These are phyloP conservation scores for Geotrichum europaeum DNA, from an alignment of 1,139 yeast genomes.

Conservation along the genomic window DNA sequence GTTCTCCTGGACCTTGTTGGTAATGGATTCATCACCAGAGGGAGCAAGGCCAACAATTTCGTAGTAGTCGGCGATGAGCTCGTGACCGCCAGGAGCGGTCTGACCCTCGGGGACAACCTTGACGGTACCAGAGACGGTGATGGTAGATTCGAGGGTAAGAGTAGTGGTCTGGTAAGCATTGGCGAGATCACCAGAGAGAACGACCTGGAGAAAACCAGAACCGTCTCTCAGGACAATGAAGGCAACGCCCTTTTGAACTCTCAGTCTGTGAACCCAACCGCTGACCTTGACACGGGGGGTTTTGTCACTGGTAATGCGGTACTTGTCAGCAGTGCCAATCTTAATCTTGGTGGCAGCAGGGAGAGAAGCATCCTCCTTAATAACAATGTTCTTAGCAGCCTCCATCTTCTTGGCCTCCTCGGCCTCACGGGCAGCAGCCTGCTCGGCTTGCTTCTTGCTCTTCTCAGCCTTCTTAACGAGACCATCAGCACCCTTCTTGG, in stretches of 20 bases:
- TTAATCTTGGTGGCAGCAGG: constrained; percentile 67
- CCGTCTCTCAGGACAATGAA: constrained; percentile 95
- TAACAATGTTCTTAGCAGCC: constrained; percentile 62
- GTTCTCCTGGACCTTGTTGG: constrained; percentile 88
- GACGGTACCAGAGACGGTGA: constrained; percentile 72
- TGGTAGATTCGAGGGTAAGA: constrained; percentile 82
- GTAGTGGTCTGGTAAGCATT: constrained; percentile 79
- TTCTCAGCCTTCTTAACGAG: constrained; percentile 84
- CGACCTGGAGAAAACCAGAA: constrained; percentile 82
- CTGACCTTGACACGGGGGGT: constrained; percentile 58
- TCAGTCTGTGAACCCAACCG: constrained; percentile 96
- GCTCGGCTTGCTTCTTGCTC: constrained; percentile 59
- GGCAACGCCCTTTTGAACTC: constrained; percentile 86
- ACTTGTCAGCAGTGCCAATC: constrained; percentile 48
- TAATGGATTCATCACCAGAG: constrained; percentile 88
- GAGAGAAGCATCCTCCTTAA: constrained; percentile 64
- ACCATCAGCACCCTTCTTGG: constrained; percentile 93
- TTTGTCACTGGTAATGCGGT: constrained; percentile 38
- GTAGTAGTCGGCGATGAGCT: constrained; percentile 83
- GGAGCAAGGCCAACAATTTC: constrained; percentile 91
- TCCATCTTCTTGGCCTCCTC: constrained; percentile 69
- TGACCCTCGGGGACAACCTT: constrained; percentile 90
- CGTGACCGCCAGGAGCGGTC: constrained; percentile 97
- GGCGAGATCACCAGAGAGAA: constrained; percentile 85
- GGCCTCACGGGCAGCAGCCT: constrained; percentile 52